Base-by-base conservation (phyloP, 2,329 filamentous ascomycete species). In the Cladosporium colombiae region DNA sequence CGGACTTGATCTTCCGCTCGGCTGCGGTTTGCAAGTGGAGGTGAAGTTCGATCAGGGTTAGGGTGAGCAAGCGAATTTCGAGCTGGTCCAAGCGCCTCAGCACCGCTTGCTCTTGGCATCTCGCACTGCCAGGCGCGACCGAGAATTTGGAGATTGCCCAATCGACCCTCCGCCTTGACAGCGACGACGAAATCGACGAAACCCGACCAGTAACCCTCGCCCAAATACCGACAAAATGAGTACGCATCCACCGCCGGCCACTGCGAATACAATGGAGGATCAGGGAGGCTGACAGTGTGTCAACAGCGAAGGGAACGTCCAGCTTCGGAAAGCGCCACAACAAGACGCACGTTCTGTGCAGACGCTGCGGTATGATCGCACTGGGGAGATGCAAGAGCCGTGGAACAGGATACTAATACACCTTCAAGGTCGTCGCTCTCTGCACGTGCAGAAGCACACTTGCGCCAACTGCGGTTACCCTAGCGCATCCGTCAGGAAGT, bases 361-460 rank as follows among this genome's bases (percentile, higher is more conserved):
- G 93, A 88, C 93, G 93, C 86, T 97, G 93, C 89, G 93, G 92
- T 95, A 85, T 88, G 91, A 92, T 70, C 61, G 50, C 31, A 63
- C 25, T 37, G 50, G 37, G 40, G 21, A 55, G 11, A 33, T 4
- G n/a, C 33, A 44, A 55, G 61, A 56, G 33, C 14, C 6, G 29
- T 13, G 55, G 40, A 49, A 31, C 33, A 40, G 59, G 66, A 68
- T 74, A 65, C 72, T 76, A 68, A 77, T 68, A 50, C 64, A 68
- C 70, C 59, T 21, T 37, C 67, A 77, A 96, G 93, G 94, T 85
- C 91, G 91, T 82, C 93, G 95, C 81, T 97, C 95, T 79, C 90
- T 97, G 84, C 95, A 99, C 90, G 89, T 98, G 86, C 95, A 99
- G 88, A 99, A 99, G 91, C 90, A 97, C 85, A 96, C 93, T 81